phyloP scores from a whole-genome alignment of 192 early-diverging fungal species.

The Rhizophagus prolifer region DNA sequence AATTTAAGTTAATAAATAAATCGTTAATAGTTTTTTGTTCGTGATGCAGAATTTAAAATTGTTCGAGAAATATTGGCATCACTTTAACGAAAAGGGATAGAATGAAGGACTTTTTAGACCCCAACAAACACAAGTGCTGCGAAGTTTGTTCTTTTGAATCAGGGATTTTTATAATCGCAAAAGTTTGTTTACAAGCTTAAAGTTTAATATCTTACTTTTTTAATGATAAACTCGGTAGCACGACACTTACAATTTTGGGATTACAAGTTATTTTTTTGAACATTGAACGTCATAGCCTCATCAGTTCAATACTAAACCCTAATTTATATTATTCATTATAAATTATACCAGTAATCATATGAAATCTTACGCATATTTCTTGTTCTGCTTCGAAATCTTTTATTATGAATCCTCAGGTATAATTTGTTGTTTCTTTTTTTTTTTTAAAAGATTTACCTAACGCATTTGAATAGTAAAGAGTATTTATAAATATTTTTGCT shows the following conservation, averaged over 20 bases:
- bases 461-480: not conserved
- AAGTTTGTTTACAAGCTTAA: not conserved
- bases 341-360: not conserved
- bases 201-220: not conserved
- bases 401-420: slow-evolving; percentile 19
- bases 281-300: not conserved
- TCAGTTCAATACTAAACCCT: not conserved
- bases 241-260: not conserved
- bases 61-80: not conserved
- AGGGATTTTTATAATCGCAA: not conserved
- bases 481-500: not conserved
- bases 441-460: too few relatives aligned
- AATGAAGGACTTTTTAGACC: not conserved
- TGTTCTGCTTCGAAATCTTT: too few relatives aligned
- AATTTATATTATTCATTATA: not conserved
- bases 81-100: not conserved
- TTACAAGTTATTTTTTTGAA: too few relatives aligned
- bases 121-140: not conserved
- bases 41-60: too few relatives aligned
- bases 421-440: too few relatives aligned
- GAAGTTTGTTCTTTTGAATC: not conserved
- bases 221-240: not conserved
- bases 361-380: not conserved
- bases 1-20: not conserved
- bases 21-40: not conserved